A percentile compares a stretch with the other conserved stretches of the same genome.
Conservation (phyloP, 1,139 yeast genomes). For the Groenewaldozyma sp. region DNA sequence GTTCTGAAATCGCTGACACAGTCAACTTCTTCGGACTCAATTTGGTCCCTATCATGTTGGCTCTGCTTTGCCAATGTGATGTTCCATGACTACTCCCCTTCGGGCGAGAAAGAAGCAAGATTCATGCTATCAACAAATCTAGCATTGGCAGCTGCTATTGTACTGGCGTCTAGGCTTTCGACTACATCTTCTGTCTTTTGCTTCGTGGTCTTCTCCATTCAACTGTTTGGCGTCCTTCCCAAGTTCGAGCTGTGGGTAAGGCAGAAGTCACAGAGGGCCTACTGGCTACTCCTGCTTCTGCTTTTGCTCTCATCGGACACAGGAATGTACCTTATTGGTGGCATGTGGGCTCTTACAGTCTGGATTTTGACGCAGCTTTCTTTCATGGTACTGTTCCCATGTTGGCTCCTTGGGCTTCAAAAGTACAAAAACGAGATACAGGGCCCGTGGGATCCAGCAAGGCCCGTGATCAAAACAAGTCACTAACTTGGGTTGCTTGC, state of each 20-base stretch:
- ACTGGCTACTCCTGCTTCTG: constrained; percentile 20
- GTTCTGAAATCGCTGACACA: constrained; percentile 79
- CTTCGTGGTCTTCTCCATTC: constrained; percentile 65
- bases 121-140: constrained; percentile 77
- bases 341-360: constrained; percentile 34
- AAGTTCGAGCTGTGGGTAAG: constrained; percentile 52
- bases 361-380: constrained; percentile 44
- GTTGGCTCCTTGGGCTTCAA: constrained; percentile 61
- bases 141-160: constrained; percentile 78
- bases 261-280: constrained; percentile 20
- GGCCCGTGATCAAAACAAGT: constrained; percentile 37
- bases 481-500: not conserved
- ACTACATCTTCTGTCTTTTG: constrained; percentile 74
- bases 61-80: constrained; percentile 57
- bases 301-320: constrained; percentile 22
- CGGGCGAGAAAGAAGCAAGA: constrained; percentile 26
- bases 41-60: constrained; percentile 87
- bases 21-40: constrained; percentile 87
- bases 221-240: constrained; percentile 65
- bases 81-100: constrained; percentile 51
- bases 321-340: constrained; percentile 33
- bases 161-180: constrained; percentile 72
- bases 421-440: constrained; percentile 78
- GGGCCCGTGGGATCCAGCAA: constrained; percentile 93
- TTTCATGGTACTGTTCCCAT: constrained; percentile 54